phyloP scores from a whole-genome alignment of 179 eudicot species.

The Patellifolia procumbens region DNA sequence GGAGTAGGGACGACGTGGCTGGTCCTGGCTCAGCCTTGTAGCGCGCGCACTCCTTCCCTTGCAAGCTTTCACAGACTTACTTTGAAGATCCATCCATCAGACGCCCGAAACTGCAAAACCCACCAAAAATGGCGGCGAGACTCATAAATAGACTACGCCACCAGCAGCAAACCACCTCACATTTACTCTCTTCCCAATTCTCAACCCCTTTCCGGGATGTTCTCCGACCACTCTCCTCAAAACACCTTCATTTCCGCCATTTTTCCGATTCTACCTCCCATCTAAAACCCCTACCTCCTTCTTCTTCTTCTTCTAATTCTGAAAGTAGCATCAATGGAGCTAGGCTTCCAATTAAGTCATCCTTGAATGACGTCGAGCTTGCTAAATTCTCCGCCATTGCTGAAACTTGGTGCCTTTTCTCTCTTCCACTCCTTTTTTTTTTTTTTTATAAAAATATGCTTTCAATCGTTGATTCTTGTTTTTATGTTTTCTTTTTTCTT shows the following conservation, averaged over 20 bases:
- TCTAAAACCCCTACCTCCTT: neutral
- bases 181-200: slow-evolving; percentile 13
- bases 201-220: neutral
- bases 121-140: slow-evolving; percentile 7
- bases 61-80: too few species aligned
- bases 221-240: slow-evolving; percentile 1
- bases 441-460: neutral
- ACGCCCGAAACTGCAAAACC: too few species aligned
- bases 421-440: neutral
- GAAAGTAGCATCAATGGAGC: slow-evolving; percentile 13
- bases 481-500: neutral
- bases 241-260: slow-evolving; percentile 24
- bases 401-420: slow-evolving; percentile 64
- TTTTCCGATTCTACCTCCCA: slow-evolving; percentile 29
- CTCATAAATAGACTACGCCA: neutral
- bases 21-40: too few species aligned
- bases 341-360: slow-evolving; percentile 42
- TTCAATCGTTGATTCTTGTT: neutral
- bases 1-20: too few species aligned
- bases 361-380: slow-evolving; percentile 62
- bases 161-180: neutral
- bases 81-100: too few species aligned
- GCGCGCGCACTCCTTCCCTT: too few species aligned
- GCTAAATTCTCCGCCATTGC: slow-evolving; percentile 82
- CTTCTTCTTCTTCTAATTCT: slow-evolving; percentile 3